These are phyloP conservation scores for Hypericum perforatum DNA, from an alignment of 345 rosid species.

Conservation along the genomic window DNA sequence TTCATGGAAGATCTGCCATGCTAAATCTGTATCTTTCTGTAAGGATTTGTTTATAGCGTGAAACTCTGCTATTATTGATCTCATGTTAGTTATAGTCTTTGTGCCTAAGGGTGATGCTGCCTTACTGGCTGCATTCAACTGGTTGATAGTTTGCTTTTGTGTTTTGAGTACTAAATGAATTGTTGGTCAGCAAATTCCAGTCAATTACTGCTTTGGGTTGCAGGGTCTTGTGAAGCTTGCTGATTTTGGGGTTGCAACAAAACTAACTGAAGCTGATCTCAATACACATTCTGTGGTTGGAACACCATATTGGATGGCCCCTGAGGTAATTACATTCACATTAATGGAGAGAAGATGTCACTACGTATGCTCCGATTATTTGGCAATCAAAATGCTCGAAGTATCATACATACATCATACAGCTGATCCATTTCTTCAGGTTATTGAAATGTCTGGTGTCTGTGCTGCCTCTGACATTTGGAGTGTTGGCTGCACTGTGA, in stretches of 20 bases:
- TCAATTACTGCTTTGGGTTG: conserved; percentile 14
- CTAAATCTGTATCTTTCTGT: too few species aligned
- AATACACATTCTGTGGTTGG: conserved; percentile 97
- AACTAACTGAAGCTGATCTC: conserved; percentile 93
- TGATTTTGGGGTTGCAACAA: conserved; percentile 99
- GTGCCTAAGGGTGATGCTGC: too few species aligned
- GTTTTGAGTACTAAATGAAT: not conserved
- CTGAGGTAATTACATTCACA: conserved; percentile 52
- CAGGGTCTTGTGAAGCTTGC: conserved; percentile 99
- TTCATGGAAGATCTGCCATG: too few species aligned
- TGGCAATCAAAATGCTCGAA: too few species aligned
- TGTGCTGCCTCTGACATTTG: conserved; percentile 99
- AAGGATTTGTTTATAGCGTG: too few species aligned
- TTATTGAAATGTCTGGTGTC: conserved; percentile 99
- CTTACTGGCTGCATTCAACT: too few species aligned
- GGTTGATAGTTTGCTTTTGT: too few species aligned
- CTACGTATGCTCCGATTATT: too few species aligned
- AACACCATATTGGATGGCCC: conserved; percentile 99
- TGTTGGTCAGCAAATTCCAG: conserved; percentile 8
- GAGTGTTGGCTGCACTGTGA: conserved; percentile 99
- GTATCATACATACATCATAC: conserved; percentile 7
- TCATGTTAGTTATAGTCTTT: too few species aligned
- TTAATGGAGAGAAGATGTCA: not conserved
- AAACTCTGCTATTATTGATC: too few species aligned
- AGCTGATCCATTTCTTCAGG: conserved; percentile 43